phyloP scores from a whole-genome alignment of 2,329 filamentous ascomycete genomes.

The Aspergillus vadensis region DNA sequence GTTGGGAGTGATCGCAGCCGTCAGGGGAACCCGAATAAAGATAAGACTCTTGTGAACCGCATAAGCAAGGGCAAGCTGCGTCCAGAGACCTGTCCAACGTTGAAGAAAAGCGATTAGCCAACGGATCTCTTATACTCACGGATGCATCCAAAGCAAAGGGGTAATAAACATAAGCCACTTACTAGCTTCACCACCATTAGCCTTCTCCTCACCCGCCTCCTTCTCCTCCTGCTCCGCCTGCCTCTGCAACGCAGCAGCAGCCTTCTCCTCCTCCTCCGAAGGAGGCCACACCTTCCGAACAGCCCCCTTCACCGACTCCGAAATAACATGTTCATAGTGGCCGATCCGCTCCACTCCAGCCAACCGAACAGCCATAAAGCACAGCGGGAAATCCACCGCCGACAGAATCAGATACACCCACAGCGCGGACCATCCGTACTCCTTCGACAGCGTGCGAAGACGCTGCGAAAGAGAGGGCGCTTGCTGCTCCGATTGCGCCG shows the following conservation, averaged over 20 bases:
- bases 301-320: constrained; percentile 40
- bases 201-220: constrained; percentile 46
- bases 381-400: constrained; percentile 90
- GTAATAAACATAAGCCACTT: constrained; percentile 46
- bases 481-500: constrained; percentile 24
- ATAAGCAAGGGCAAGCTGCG: constrained; percentile 89
- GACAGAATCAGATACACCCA: constrained; percentile 87
- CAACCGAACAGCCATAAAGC: constrained; percentile 81
- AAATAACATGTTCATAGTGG: constrained; percentile 48
- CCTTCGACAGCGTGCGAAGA: constrained; percentile 79
- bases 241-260: neutral
- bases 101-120: constrained; percentile 1
- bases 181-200: constrained; percentile 70
- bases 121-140: too few species aligned
- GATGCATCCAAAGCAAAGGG: too few species aligned
- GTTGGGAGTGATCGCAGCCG: constrained; percentile 86
- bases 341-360: constrained; percentile 87
- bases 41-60: constrained; percentile 98
- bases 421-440: constrained; percentile 91
- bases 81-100: constrained; percentile 63
- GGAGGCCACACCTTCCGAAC: constrained; percentile 43
- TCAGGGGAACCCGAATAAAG: constrained; percentile 89
- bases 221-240: constrained; percentile 41
- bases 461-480: constrained; percentile 65
- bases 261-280: constrained; percentile 30